A percentile compares a stretch with the other conserved stretches of the same genome.
Evolutionary conservation across 345 rosid species (phyloP).

Genomic region (Eucalyptus curtisii): DNA sequence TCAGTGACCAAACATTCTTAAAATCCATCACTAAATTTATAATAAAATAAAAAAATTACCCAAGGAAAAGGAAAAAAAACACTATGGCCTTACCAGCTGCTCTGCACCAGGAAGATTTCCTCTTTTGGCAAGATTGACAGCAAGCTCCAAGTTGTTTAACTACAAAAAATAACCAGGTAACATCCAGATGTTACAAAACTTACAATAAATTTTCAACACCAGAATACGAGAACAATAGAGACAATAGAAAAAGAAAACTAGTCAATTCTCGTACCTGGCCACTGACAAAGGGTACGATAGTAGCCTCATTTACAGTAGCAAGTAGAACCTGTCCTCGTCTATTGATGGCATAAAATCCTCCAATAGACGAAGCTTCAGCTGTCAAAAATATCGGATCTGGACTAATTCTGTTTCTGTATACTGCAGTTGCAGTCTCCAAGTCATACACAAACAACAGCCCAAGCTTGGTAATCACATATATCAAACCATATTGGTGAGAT

Average conservation of each 20-base stretch:
- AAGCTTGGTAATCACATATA: slow-evolving; percentile 90
- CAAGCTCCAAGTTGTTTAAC: slow-evolving; percentile 97
- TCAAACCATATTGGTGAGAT: slow-evolving; percentile 89
- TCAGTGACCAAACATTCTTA: background rate
- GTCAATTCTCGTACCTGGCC: slow-evolving; percentile 53
- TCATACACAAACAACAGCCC: slow-evolving; percentile 97
- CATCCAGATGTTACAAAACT: slow-evolving; percentile 1
- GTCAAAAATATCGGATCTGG: slow-evolving; percentile 99
- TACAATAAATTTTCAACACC: background rate
- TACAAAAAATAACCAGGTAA: slow-evolving; percentile 12
- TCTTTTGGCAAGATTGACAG: slow-evolving; percentile 96
- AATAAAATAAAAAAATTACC: background rate
- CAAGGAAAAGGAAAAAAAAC: background rate
- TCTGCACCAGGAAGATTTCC: slow-evolving; percentile 99
- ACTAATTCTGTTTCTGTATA: slow-evolving; percentile 94
- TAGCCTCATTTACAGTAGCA: slow-evolving; percentile 92
- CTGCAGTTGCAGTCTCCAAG: slow-evolving; percentile 95
- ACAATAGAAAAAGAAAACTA: background rate
- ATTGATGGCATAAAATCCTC: slow-evolving; percentile 92
- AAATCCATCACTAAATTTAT: background rate
- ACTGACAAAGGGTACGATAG: slow-evolving; percentile 90
- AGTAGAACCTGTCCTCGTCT: slow-evolving; percentile 84
- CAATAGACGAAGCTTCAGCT: slow-evolving; percentile 78
- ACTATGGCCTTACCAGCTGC: slow-evolving; percentile 51
- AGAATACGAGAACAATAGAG: background rate